A percentile compares a stretch with the other conserved stretches of the same genome.
Evolutionary conservation across 2,329 filamentous ascomycete species (phyloP).

Genomic region (Aureobasidium sp.): DNA sequence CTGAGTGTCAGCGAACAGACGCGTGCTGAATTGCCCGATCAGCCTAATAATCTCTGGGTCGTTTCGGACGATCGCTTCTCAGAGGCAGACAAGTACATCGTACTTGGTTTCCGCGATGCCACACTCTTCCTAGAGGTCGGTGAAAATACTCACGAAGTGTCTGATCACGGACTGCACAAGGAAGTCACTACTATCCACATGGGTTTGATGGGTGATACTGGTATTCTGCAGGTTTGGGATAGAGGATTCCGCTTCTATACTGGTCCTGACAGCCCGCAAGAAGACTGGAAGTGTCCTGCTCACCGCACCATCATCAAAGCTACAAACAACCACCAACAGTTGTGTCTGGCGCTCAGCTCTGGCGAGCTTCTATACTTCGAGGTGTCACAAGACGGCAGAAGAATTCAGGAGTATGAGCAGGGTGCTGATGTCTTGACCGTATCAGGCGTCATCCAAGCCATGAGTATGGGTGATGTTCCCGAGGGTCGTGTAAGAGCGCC

Average conservation of each 20-base stretch:
- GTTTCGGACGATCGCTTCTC: slow-evolving; percentile 78
- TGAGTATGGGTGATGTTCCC: slow-evolving; percentile 90
- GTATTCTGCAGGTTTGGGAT: slow-evolving; percentile 20
- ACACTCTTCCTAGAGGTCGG: slow-evolving; percentile 92
- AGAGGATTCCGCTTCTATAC: slow-evolving; percentile 20
- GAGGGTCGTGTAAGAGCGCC: slow-evolving; percentile 83
- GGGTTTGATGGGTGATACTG: slow-evolving; percentile 84
- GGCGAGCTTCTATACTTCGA: slow-evolving; percentile 98
- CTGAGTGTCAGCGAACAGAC: slow-evolving; percentile 91
- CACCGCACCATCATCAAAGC: slow-evolving; percentile 94
- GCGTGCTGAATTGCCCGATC: slow-evolving; percentile 82
- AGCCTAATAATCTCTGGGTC: slow-evolving; percentile 92
- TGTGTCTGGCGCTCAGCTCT: slow-evolving; percentile 87
- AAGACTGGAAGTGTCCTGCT: slow-evolving; percentile 49
- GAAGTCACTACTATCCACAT: slow-evolving; percentile 85
- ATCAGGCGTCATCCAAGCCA: slow-evolving; percentile 87
- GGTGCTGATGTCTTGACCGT: slow-evolving; percentile 82
- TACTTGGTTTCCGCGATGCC: slow-evolving; percentile 85
- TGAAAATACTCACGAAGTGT: slow-evolving; percentile 93
- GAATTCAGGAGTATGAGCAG: slow-evolving; percentile 69
- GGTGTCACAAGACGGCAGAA: slow-evolving; percentile 81
- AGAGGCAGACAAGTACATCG: slow-evolving; percentile 86
- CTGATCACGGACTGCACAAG: slow-evolving; percentile 84
- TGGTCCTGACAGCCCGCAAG: slow-evolving; percentile 17
- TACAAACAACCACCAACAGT: slow-evolving; percentile 85